Evolutionary conservation across 768 basidiomycete species (phyloP).

Genomic region (Clitopilus hobsonii): DNA sequence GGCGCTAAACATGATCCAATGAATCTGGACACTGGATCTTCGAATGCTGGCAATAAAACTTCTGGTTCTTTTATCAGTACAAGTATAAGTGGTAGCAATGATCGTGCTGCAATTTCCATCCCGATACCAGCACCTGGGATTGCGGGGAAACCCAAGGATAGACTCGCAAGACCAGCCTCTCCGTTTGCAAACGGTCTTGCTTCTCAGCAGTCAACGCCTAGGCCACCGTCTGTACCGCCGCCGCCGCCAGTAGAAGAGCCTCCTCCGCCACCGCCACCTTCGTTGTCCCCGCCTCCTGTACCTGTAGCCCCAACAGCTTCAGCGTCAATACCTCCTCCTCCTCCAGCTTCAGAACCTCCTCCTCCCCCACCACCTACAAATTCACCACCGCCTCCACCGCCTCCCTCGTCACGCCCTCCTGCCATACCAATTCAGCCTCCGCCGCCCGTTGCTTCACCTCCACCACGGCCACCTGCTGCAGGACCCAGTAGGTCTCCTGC

Average conservation of each 20-base stretch:
- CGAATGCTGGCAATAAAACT: not conserved
- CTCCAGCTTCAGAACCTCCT: conserved; percentile 11
- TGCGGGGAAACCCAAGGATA: conserved; percentile 16
- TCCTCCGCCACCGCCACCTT: conserved; percentile 19
- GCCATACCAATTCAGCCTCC: conserved; percentile 22
- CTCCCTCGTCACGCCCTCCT: conserved; percentile 14
- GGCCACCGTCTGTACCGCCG: conserved; percentile 19
- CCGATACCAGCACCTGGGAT: conserved; percentile 13
- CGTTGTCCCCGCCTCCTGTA: conserved; percentile 16
- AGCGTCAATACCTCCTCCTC: conserved; percentile 15
- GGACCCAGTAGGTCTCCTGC: conserved; percentile 33
- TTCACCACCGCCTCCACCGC: conserved; percentile 23
- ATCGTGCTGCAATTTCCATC: conserved; percentile 20
- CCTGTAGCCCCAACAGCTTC: conserved; percentile 17
- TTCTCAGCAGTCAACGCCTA: conserved; percentile 19
- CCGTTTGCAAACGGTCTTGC: conserved; percentile 12
- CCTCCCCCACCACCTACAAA: conserved; percentile 14
- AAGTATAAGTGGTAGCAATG: conserved; percentile 9
- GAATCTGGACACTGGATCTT: not conserved
- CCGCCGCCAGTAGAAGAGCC: conserved; percentile 23
- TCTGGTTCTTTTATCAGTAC: conserved; percentile 6
- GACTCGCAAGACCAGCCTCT: conserved; percentile 20
- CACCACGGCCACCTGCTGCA: conserved; percentile 21
- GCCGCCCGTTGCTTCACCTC: conserved; percentile 12
- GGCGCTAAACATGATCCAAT: not conserved